Conservation (phyloP, 352 stramenopile genomes). For the Phytophthora macrochlamydospora region DNA sequence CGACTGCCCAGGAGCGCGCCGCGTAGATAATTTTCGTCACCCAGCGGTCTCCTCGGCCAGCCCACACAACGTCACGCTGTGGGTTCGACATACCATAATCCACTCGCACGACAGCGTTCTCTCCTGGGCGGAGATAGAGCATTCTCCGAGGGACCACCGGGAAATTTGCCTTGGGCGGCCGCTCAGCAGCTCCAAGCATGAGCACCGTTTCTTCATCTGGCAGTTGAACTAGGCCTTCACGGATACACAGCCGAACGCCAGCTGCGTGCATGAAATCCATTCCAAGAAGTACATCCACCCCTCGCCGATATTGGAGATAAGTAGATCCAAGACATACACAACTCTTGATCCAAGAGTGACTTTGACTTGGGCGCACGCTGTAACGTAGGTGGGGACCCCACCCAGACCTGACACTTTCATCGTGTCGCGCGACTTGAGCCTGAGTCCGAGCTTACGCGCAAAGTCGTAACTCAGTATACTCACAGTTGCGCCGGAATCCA, state of each 20-base stretch:
- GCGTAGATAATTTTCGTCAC: constrained; percentile 10
- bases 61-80: neutral
- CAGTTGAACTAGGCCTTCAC: constrained; percentile 12
- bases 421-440: neutral
- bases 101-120: neutral
- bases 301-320: constrained; percentile 28
- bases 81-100: neutral
- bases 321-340: constrained; percentile 24
- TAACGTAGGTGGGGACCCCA: constrained; percentile 24
- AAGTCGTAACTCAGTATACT: constrained; percentile 31
- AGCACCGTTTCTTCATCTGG: neutral
- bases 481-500: constrained; percentile 18
- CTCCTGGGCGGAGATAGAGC: neutral
- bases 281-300: constrained; percentile 27
- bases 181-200: neutral
- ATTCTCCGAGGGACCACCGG: neutral
- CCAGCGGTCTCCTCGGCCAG: neutral
- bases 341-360: constrained; percentile 23
- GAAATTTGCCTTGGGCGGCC: no score
- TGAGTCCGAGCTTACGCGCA: constrained; percentile 20
- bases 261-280: constrained; percentile 36
- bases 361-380: constrained; percentile 16
- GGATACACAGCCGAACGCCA: constrained; percentile 12
- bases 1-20: neutral
- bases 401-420: constrained; percentile 13